Evolutionary conservation across 2,329 filamentous ascomycete species (phyloP).

Genomic region (Ampelomyces quisqualis): DNA sequence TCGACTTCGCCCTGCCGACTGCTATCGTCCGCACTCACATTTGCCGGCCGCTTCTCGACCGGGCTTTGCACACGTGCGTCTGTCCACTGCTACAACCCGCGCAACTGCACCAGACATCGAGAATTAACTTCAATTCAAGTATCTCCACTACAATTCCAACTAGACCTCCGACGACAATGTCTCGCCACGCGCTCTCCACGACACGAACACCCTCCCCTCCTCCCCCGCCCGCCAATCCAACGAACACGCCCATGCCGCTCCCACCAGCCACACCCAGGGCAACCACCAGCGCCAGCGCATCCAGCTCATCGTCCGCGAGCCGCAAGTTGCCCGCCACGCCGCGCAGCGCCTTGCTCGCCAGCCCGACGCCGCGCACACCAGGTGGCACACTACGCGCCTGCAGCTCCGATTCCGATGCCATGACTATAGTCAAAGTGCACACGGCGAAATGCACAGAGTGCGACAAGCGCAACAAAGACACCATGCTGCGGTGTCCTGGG

Average conservation of each 20-base stretch:
- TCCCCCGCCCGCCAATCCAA: not conserved
- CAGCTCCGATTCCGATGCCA: slow-evolving; percentile 21
- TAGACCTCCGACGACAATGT: not conserved
- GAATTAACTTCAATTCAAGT: no score
- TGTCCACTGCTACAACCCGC: no score
- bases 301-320: not conserved
- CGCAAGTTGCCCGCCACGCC: not conserved
- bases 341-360: not conserved
- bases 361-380: slow-evolving; percentile 8
- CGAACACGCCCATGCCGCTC: not conserved
- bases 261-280: not conserved
- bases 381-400: slow-evolving; percentile 13
- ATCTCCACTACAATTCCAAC: no score
- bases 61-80: no score
- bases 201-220: not conserved
- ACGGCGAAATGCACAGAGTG: slow-evolving; percentile 44
- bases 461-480: slow-evolving; percentile 34
- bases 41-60: no score
- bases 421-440: slow-evolving; percentile 29
- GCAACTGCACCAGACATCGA: no score
- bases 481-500: slow-evolving; percentile 36
- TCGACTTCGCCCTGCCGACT: no score
- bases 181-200: not conserved
- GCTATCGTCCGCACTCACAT: not conserved
- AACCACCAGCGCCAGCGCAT: not conserved